These are phyloP conservation scores for Fraxinus paxiana DNA, from an alignment of 305 asterid species.

Conservation along the genomic window DNA sequence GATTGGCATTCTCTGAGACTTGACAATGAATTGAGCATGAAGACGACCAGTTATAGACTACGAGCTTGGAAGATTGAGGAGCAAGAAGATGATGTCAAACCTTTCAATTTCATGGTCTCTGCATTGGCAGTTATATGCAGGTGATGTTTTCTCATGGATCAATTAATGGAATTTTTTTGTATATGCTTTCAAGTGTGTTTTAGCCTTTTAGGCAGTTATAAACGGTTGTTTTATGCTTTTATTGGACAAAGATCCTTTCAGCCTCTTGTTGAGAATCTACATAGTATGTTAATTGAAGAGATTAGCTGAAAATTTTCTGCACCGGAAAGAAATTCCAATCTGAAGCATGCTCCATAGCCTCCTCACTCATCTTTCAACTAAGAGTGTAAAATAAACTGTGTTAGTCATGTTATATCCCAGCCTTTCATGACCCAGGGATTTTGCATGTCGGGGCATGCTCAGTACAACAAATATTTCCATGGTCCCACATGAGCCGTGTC, in stretches of 20 bases:
- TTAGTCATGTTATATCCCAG: neutral
- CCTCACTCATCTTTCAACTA: neutral
- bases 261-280: neutral
- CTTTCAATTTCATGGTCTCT: neutral
- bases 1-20: constrained; percentile 23
- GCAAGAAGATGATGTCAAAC: neutral
- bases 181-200: neutral
- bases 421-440: neutral
- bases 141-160: neutral
- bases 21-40: neutral
- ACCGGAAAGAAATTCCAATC: neutral
- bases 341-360: neutral
- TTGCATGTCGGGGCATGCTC: neutral
- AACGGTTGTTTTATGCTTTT: neutral
- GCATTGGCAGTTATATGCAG: neutral
- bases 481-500: neutral
- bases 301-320: neutral
- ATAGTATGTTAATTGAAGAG: neutral
- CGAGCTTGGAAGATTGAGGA: neutral
- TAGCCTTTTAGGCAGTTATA: neutral
- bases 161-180: neutral
- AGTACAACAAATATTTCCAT: neutral
- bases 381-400: neutral
- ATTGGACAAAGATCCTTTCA: neutral
- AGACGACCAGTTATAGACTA: neutral